Conservation (phyloP, 2,329 filamentous ascomycete genomes). For the Coniella vitis region DNA sequence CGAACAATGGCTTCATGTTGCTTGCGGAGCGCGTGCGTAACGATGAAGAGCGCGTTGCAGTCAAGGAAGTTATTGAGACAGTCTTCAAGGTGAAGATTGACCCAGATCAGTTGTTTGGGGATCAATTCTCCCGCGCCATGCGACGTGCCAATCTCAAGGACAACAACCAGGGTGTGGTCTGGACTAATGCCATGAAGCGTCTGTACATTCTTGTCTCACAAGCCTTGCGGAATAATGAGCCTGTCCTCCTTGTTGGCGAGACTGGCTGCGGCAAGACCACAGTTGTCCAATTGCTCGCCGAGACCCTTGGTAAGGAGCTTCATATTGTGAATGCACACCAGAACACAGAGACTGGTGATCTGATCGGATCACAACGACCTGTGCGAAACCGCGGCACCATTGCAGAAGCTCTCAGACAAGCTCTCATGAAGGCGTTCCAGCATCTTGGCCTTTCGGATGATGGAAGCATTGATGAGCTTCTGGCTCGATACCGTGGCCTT, state of each 20-base stretch:
- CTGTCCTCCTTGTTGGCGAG: conserved; percentile 88
- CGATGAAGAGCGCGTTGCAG: conserved; percentile 72
- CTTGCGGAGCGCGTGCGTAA: conserved; percentile 93
- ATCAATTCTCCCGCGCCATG: conserved; percentile 49
- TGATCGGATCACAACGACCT: conserved; percentile 91
- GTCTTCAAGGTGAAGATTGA: conserved; percentile 85
- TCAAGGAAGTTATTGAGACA: conserved; percentile 82
- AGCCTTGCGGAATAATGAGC: conserved; percentile 84
- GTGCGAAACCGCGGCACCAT: conserved; percentile 77
- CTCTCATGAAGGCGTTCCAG: conserved; percentile 45
- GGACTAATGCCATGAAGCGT: conserved; percentile 91
- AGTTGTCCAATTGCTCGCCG: conserved; percentile 84
- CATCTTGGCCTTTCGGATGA: conserved; percentile 29
- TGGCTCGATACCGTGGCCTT: conserved; percentile 53
- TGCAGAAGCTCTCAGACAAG: conserved; percentile 55
- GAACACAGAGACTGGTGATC: conserved; percentile 93
- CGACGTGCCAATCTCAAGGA: conserved; percentile 37
- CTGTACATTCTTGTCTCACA: conserved; percentile 84
- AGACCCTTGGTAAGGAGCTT: conserved; percentile 67
- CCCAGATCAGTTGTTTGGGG: conserved; percentile 63
- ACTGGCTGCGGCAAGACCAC: conserved; percentile 98
- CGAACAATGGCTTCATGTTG: conserved; percentile 91
- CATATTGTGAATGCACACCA: conserved; percentile 96
- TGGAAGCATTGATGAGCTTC: conserved; percentile 46
- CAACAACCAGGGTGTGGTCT: conserved; percentile 66